phyloP scores from a whole-genome alignment of 164 flowering plant species.

The Magnolia changhungtana region DNA sequence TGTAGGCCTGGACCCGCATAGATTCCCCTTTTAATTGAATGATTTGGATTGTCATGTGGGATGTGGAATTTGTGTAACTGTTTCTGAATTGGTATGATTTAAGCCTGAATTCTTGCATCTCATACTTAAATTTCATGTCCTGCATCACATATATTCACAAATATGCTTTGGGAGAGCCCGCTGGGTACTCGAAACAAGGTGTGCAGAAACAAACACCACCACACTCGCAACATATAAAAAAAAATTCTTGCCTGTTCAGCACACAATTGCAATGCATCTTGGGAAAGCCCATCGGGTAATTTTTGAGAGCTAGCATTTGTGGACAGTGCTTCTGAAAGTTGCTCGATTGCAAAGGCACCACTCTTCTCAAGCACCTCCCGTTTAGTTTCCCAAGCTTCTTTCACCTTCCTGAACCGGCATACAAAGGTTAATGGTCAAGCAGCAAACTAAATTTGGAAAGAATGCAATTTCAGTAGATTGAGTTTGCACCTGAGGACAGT shows the following conservation, averaged over 20 bases:
- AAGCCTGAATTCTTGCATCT: too few species aligned
- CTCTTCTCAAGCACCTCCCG: conserved; percentile 66
- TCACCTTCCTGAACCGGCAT: conserved; percentile 59
- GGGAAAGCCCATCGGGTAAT: conserved; percentile 50
- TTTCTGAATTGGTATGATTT: too few species aligned
- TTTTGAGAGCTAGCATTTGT: conserved; percentile 48
- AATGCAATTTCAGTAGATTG: neutral
- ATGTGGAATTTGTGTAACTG: too few species aligned
- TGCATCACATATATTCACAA: too few species aligned
- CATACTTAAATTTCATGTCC: too few species aligned
- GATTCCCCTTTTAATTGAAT: too few species aligned
- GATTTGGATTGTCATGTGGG: too few species aligned
- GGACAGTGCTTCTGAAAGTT: conserved; percentile 84
- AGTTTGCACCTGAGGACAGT: conserved; percentile 66
- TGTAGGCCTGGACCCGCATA: too few species aligned
- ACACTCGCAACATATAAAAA: neutral
- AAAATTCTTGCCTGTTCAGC: conserved; percentile 54
- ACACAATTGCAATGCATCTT: conserved; percentile 53
- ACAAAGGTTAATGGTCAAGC: conserved; percentile 1
- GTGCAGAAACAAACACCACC: too few species aligned
- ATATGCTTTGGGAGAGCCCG: too few species aligned
- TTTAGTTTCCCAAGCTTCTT: conserved; percentile 84
- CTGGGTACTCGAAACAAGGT: too few species aligned
- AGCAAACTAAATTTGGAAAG: neutral
- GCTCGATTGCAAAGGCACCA: conserved; percentile 79